Evolutionary conservation across 306 rosid species (phyloP), one percentile per base, ranked within the genome.

Genomic region (Rubus idaeus): DNA sequence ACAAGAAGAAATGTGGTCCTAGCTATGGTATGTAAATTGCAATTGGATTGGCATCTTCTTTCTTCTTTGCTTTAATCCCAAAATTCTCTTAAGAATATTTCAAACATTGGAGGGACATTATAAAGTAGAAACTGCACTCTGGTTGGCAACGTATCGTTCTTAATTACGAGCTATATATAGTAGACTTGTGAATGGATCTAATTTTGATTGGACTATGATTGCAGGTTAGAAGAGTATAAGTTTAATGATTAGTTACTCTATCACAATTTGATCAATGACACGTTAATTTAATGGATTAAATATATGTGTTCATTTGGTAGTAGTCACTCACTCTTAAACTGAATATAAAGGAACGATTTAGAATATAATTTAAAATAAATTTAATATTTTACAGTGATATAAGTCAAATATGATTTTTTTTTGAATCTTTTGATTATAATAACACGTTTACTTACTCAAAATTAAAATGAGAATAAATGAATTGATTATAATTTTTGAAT

Each of bases 21-120:
- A 30, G 35, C 16, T 57, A 20, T 57, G 7, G 63, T 5, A 4
- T 57, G 35, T 21, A 35, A 10, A 10, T 10, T 57, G 37, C 13
- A 57, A 21, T 3, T 57, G 37, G 63, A 35, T 14, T 61, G 67
- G 42, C 44, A 61, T 61, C 39, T 30, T 58, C 20, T 13, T 13
- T 61, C n/a, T 30, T 61, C 67, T 61, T 61, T 61, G 67, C 64
- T 58, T 61, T 61, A 61, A 30, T 14, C 42, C 42, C 37, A 30
- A 10, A 26, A 61, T 61, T 60, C 67, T 21, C 6, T 57, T 8
- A 13, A 61, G 4, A 30, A 35, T 61, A 20, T 9, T 30, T 61
- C 26, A 30, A 35, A 35, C 18, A 16, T 30, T 30, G 41, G 17
- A 12, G n/a, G 42, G 40, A 30, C 66, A 26, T 4, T 16, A 64